These are phyloP conservation scores for Omphalea diandra DNA, from an alignment of 441 rosid genomes.

Conservation along the genomic window DNA sequence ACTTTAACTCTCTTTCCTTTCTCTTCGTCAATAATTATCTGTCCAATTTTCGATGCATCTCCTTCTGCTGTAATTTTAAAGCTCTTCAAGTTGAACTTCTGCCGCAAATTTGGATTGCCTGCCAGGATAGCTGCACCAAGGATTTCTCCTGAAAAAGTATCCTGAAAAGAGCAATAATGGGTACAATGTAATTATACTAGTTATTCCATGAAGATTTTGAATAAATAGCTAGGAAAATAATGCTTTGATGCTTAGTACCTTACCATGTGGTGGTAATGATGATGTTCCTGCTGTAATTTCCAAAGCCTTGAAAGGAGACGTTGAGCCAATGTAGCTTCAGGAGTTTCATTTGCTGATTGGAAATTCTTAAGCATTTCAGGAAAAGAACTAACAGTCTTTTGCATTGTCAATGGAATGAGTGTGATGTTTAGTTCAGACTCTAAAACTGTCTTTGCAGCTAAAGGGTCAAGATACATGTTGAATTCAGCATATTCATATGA, in stretches of 20 bases:
- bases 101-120: conserved; percentile 20
- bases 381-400: conserved; percentile 31
- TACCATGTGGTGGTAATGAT: conserved; percentile 35
- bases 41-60: conserved; percentile 18
- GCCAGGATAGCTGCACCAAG: too few relatives aligned
- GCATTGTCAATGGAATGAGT: conserved; percentile 28
- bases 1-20: conserved; percentile 24
- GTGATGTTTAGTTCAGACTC: conserved; percentile 23
- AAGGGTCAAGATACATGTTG: conserved; percentile 39
- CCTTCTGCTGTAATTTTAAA: conserved; percentile 30
- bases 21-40: conserved; percentile 21
- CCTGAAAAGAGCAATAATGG: too few relatives aligned
- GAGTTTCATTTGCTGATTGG: conserved; percentile 10
- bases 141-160: too few relatives aligned
- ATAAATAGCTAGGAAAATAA: too few relatives aligned
- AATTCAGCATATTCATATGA: conserved; percentile 31
- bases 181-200: too few relatives aligned
- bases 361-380: conserved; percentile 16
- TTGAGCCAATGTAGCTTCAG: conserved; percentile 26
- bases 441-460: conserved; percentile 32
- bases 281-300: conserved; percentile 20
- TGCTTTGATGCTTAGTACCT: not conserved
- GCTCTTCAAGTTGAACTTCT: conserved; percentile 11
- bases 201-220: too few relatives aligned
- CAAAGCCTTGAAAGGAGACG: conserved; percentile 27